These are phyloP conservation scores for Cryphonectria naterciae DNA, from an alignment of 2,329 filamentous ascomycete genomes.

Conservation along the genomic window DNA sequence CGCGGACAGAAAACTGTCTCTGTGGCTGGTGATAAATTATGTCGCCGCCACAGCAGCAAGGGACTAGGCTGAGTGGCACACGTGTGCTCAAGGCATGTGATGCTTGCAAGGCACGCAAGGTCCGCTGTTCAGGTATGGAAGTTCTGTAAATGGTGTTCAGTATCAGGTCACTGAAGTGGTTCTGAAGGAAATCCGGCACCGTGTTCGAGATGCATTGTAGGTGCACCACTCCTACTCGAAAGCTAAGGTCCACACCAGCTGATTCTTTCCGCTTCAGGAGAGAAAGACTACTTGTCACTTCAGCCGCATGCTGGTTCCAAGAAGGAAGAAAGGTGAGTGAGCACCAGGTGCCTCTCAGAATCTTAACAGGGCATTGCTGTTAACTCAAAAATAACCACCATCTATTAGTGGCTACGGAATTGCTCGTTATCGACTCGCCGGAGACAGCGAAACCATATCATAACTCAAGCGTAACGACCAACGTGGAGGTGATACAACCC, in stretches of 20 bases:
- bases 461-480: not conserved
- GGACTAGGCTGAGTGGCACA: not conserved
- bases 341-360: not conserved
- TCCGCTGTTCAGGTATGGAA: constrained; percentile 42
- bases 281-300: constrained; percentile 33
- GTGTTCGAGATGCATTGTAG: constrained; percentile 38
- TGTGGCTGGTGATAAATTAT: not conserved
- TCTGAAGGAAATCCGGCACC: constrained; percentile 32
- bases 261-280: constrained; percentile 16
- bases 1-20: not conserved
- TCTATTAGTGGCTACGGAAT: not conserved
- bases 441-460: not conserved
- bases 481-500: not conserved
- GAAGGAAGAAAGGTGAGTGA: constrained; percentile 32
- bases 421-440: constrained; percentile 8
- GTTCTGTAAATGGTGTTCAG: not conserved
- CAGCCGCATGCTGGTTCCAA: constrained; percentile 33
- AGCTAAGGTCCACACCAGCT: not conserved
- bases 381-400: not conserved
- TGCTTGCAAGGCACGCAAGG: constrained; percentile 46
- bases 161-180: not conserved
- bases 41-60: not conserved
- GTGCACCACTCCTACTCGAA: not conserved
- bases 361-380: not conserved
- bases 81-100: constrained; percentile 36